Conservation (phyloP, 352 stramenopile species). For the Saprolegnia diclina region DNA sequence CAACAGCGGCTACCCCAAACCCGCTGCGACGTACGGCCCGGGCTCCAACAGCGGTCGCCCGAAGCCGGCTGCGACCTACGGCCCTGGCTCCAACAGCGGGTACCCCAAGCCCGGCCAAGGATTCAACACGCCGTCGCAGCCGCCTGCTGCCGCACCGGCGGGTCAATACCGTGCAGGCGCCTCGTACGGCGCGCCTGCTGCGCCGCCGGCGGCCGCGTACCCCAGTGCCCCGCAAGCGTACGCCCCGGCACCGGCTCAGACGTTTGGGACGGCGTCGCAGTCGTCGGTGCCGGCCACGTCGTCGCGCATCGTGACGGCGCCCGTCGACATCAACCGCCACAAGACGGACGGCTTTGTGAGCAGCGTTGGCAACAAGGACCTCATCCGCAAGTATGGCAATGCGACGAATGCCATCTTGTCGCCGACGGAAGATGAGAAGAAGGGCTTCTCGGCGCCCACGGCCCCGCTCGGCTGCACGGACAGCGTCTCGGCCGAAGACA, state of each 20-base stretch:
- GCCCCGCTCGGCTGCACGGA: conserved; percentile 50
- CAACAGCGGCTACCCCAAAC: not conserved
- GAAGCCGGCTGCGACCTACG: conserved; percentile 2
- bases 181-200: conserved; percentile 32
- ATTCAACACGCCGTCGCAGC: conserved; percentile 6
- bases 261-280: conserved; percentile 27
- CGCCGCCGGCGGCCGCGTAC: not conserved
- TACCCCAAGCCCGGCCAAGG: conserved; percentile 9
- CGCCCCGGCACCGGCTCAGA: conserved; percentile 18
- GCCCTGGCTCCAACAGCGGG: not conserved
- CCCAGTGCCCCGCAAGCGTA: conserved; percentile 1
- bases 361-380: conserved; percentile 81
- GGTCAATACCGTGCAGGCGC: conserved; percentile 30
- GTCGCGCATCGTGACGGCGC: conserved; percentile 71
- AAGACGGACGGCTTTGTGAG: conserved; percentile 82
- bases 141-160: not conserved
- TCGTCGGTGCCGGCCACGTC: conserved; percentile 34
- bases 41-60: not conserved
- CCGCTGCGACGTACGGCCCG: not conserved
- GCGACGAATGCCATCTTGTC: conserved; percentile 54
- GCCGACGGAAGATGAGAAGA: conserved; percentile 31
- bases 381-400: conserved; percentile 85
- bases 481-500: conserved; percentile 63
- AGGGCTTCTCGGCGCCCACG: conserved; percentile 26
- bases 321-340: conserved; percentile 73